phyloP scores from a whole-genome alignment of 352 stramenopile species.

The Thraustochytrium sp. region DNA sequence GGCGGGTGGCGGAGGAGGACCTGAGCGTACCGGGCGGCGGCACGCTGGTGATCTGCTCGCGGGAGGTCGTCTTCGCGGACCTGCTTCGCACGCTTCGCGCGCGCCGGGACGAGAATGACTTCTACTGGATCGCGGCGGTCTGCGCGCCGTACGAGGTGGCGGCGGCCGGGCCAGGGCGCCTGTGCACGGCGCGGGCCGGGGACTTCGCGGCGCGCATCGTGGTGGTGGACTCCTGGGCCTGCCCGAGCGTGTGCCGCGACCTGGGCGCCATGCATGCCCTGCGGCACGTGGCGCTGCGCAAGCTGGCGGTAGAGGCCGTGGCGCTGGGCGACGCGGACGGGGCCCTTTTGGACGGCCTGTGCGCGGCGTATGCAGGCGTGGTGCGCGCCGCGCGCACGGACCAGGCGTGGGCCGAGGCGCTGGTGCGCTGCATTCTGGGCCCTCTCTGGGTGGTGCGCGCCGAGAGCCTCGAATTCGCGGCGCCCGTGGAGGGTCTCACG shows the following conservation, averaged over 20 bases:
- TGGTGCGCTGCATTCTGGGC: background rate
- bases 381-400: background rate
- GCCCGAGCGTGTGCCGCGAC: background rate
- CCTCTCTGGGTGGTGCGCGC: background rate
- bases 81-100: background rate
- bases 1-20: background rate
- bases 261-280: background rate
- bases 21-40: background rate
- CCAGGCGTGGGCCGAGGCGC: background rate
- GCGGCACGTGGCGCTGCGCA: background rate
- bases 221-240: background rate
- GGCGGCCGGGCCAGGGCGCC: background rate
- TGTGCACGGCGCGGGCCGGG: background rate
- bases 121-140: background rate
- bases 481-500: background rate
- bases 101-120: background rate
- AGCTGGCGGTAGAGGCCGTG: background rate
- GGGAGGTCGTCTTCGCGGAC: background rate
- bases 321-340: background rate
- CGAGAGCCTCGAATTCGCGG: background rate
- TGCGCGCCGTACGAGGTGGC: background rate
- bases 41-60: background rate
- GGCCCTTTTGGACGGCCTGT: background rate
- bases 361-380: background rate
- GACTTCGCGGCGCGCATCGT: background rate